Evolutionary conservation across 352 stramenopile species (phyloP).

Genomic region (Phytophthora podocarpi): DNA sequence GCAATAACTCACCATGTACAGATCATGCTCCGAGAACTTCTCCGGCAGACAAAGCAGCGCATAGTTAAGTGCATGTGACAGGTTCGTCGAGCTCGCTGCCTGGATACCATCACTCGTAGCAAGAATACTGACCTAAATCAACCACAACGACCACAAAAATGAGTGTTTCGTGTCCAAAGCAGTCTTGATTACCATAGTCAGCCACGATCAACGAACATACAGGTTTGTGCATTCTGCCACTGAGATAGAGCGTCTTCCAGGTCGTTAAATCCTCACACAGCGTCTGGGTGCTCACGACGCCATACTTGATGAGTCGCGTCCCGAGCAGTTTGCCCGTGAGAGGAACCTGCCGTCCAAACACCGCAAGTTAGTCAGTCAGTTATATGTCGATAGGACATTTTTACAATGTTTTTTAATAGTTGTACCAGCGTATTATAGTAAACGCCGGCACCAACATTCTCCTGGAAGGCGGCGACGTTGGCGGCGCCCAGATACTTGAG

Average conservation of each 20-base stretch:
- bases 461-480: slow-evolving; percentile 65
- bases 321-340: slow-evolving; percentile 59
- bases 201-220: slow-evolving; percentile 53
- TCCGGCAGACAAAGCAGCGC: slow-evolving; percentile 75
- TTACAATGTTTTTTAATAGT: not conserved
- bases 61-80: slow-evolving; percentile 78
- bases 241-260: slow-evolving; percentile 90
- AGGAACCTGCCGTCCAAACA: slow-evolving; percentile 42
- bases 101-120: slow-evolving; percentile 52
- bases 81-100: slow-evolving; percentile 57
- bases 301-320: slow-evolving; percentile 88
- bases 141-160: not conserved
- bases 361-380: not conserved
- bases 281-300: slow-evolving; percentile 82
- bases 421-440: slow-evolving; percentile 88
- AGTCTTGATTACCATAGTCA: not conserved
- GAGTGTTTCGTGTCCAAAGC: slow-evolving; percentile 6
- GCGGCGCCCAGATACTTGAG: slow-evolving; percentile 70
- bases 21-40: slow-evolving; percentile 80
- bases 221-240: slow-evolving; percentile 87
- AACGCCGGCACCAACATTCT: slow-evolving; percentile 78
- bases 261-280: slow-evolving; percentile 75
- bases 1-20: slow-evolving; percentile 77
- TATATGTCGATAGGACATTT: not conserved
- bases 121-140: slow-evolving; percentile 64